Conservation (phyloP, 768 basidiomycete genomes). For the Chlorophyllum brunneum region DNA sequence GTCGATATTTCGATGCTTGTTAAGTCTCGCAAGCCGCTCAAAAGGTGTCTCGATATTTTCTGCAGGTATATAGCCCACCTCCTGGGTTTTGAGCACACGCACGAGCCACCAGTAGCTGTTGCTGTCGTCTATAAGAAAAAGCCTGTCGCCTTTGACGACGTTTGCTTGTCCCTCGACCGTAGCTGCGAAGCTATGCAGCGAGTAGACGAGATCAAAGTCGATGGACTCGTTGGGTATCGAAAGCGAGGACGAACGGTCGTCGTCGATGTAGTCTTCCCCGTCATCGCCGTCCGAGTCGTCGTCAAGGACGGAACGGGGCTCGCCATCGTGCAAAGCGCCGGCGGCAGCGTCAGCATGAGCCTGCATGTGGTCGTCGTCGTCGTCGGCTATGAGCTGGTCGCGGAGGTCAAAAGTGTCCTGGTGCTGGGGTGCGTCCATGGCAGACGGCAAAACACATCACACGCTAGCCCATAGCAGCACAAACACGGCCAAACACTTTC, state of each 20-base stretch:
- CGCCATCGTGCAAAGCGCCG: conserved; percentile 49
- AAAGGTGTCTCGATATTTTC: conserved; percentile 99
- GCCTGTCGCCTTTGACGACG: conserved; percentile 96
- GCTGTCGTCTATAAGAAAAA: conserved; percentile 95
- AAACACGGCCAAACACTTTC: too few relatives aligned
- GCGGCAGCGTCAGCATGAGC: conserved; percentile 10
- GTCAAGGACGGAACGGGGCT: conserved; percentile 83
- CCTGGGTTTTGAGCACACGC: conserved; percentile 95
- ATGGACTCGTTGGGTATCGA: conserved; percentile 91
- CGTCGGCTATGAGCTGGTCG: not conserved
- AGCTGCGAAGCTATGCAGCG: conserved; percentile 94
- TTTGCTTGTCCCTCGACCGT: conserved; percentile 99
- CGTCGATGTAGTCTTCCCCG: conserved; percentile 64
- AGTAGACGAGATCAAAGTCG: conserved; percentile 90
- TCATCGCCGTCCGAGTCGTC: conserved; percentile 80
- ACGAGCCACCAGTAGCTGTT: conserved; percentile 99
- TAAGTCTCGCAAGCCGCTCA: conserved; percentile 90
- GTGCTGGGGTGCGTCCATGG: too few relatives aligned
- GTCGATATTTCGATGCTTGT: conserved; percentile 97
- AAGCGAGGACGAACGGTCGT: conserved; percentile 76
- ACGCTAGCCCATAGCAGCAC: too few relatives aligned
- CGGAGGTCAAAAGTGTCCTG: too few relatives aligned
- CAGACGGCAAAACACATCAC: too few relatives aligned
- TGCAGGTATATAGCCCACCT: conserved; percentile 98
- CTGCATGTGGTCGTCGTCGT: conserved; percentile 3